These are phyloP conservation scores for Actinomortierella wolfii DNA, from an alignment of 371 early-diverging fungal species.

Conservation along the genomic window DNA sequence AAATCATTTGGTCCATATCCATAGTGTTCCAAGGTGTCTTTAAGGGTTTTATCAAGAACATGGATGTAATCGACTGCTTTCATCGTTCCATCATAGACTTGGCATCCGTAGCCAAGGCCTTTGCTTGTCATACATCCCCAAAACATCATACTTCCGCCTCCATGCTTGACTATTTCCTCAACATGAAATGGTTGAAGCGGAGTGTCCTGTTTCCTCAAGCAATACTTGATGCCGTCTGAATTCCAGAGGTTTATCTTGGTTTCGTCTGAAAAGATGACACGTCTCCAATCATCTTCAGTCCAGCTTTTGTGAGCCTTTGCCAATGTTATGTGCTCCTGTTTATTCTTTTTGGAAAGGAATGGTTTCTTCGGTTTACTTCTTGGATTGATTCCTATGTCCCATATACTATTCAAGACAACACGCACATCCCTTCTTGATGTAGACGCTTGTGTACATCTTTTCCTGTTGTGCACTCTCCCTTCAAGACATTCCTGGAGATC, in stretches of 20 bases:
- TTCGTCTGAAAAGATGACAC: conserved; percentile 36
- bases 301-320: conserved; percentile 19
- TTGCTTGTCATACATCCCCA: conserved; percentile 23
- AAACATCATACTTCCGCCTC: conserved; percentile 25
- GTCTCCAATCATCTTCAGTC: conserved; percentile 32
- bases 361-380: conserved; percentile 10
- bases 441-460: conserved; percentile 7
- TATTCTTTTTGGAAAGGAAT: conserved; percentile 7
- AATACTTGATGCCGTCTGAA: conserved; percentile 16
- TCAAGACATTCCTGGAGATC: conserved; percentile 8
- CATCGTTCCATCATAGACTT: conserved; percentile 14
- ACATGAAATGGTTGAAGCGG: conserved; percentile 3
- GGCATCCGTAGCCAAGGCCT: conserved; percentile 18
- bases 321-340: conserved; percentile 7
- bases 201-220: conserved; percentile 3
- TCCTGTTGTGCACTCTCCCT: neutral
- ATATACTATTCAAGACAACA: conserved; percentile 1
- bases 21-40: conserved; percentile 5
- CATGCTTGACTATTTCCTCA: conserved; percentile 19
- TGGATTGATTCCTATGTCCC: conserved; percentile 6
- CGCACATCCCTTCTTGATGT: conserved; percentile 8
- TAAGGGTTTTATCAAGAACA: conserved; percentile 10
- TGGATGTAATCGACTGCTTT: conserved; percentile 10
- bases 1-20: neutral
- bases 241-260: conserved; percentile 31